Evolutionary conservation across 805 yeast species (phyloP).

Genomic region (Candida gorgasii): DNA sequence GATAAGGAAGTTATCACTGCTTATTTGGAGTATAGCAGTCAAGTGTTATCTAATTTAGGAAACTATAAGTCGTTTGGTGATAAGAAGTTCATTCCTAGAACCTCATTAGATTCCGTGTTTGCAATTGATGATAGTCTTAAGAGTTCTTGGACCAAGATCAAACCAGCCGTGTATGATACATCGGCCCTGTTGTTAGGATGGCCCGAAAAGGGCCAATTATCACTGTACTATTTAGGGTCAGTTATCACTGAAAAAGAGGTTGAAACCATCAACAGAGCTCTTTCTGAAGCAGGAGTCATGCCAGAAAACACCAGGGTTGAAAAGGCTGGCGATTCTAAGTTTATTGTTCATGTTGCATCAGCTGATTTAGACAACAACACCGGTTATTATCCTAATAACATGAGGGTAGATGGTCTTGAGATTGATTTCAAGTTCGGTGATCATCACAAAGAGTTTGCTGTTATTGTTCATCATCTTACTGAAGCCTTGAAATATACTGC

Average conservation of each 20-base stretch:
- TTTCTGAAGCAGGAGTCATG: conserved; percentile 62
- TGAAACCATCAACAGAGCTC: conserved; percentile 63
- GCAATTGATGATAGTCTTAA: conserved; percentile 18
- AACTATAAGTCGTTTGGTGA: conserved; percentile 89
- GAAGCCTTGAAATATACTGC: conserved; percentile 66
- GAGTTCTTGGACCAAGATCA: conserved; percentile 38
- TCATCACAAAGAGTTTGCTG: conserved; percentile 62
- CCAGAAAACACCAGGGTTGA: conserved; percentile 80
- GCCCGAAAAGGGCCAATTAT: conserved; percentile 72
- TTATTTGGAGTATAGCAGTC: conserved; percentile 75
- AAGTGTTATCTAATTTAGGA: conserved; percentile 72
- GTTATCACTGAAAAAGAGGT: conserved; percentile 58
- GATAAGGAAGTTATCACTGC: conserved; percentile 26
- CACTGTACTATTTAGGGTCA: conserved; percentile 65
- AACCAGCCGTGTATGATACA: conserved; percentile 53
- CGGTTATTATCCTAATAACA: conserved; percentile 51
- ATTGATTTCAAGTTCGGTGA: conserved; percentile 74
- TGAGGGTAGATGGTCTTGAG: conserved; percentile 35
- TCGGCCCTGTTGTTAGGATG: conserved; percentile 62
- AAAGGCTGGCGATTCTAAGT: conserved; percentile 50
- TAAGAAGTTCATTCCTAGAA: conserved; percentile 75
- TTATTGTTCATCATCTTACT: conserved; percentile 56
- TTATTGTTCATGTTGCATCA: conserved; percentile 69
- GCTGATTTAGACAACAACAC: conserved; percentile 51
- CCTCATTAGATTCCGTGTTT: conserved; percentile 34